Evolutionary conservation across 192 early-diverging fungal genomes (phyloP).

Genomic region (Backusella tarrabulga): DNA sequence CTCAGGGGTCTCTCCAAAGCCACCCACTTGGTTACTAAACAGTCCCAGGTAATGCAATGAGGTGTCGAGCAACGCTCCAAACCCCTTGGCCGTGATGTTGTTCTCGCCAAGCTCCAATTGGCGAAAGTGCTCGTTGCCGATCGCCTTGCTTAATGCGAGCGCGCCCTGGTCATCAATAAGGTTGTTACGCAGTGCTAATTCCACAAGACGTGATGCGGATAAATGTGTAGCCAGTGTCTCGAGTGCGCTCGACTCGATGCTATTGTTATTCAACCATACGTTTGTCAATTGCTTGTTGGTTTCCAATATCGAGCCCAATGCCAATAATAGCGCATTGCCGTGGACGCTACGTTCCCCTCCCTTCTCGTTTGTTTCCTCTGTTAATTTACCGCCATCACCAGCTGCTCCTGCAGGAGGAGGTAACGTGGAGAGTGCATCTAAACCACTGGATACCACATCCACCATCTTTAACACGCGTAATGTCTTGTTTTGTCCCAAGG

Average conservation of each 20-base stretch:
- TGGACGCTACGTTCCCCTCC: slow-evolving; percentile 19
- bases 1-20: slow-evolving; percentile 30
- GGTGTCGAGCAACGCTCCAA: slow-evolving; percentile 37
- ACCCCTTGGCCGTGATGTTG: slow-evolving; percentile 37
- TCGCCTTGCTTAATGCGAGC: slow-evolving; percentile 20
- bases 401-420: slow-evolving; percentile 35
- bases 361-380: slow-evolving; percentile 12
- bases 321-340: slow-evolving; percentile 39
- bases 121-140: background rate
- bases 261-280: slow-evolving; percentile 45
- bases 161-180: slow-evolving; percentile 43
- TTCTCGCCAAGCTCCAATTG: slow-evolving; percentile 47
- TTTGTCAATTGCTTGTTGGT: slow-evolving; percentile 30
- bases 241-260: slow-evolving; percentile 38
- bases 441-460: slow-evolving; percentile 15
- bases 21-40: slow-evolving; percentile 42
- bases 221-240: slow-evolving; percentile 28
- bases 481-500: slow-evolving; percentile 33
- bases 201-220: slow-evolving; percentile 18
- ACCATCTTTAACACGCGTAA: slow-evolving; percentile 39
- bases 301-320: slow-evolving; percentile 25
- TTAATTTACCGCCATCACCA: slow-evolving; percentile 24
- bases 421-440: slow-evolving; percentile 22
- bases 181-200: slow-evolving; percentile 45
- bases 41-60: slow-evolving; percentile 40